phyloP scores from a whole-genome alignment of 1,284 basidiomycete species.

The Boletus hoseneyae region DNA sequence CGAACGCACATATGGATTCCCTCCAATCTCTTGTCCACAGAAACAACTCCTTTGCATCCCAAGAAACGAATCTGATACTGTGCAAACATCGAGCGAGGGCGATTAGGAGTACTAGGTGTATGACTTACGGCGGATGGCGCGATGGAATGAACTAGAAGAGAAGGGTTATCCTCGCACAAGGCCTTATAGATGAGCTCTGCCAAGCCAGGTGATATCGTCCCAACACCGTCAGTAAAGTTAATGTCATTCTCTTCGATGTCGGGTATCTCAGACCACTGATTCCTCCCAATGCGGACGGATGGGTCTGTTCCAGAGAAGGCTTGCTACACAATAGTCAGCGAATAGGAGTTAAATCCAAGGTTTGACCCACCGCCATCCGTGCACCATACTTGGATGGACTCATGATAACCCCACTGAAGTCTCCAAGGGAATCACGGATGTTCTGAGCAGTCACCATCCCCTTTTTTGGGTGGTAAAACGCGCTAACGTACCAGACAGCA shows the following conservation, averaged over 20 bases:
- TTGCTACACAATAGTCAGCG: conserved; percentile 39
- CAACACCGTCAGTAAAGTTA: conserved; percentile 72
- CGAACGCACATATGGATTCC: conserved; percentile 59
- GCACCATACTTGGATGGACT: conserved; percentile 78
- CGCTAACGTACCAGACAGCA: conserved; percentile 72
- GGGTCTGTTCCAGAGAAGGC: conserved; percentile 80
- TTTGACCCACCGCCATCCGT: conserved; percentile 51
- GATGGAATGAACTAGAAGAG: conserved; percentile 33
- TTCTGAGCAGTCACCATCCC: conserved; percentile 46
- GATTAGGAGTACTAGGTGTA: background rate
- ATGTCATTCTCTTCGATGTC: conserved; percentile 49
- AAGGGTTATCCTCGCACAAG: conserved; percentile 44
- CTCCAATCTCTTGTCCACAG: conserved; percentile 52
- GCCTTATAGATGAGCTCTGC: conserved; percentile 55
- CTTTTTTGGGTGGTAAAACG: conserved; percentile 48
- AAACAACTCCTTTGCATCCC: conserved; percentile 75
- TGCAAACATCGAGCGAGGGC: background rate
- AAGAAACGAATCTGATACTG: conserved; percentile 76
- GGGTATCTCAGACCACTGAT: conserved; percentile 57
- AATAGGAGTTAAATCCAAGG: background rate
- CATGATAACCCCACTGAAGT: conserved; percentile 55
- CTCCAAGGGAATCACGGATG: conserved; percentile 61
- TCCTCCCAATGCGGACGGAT: conserved; percentile 52
- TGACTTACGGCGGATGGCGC: conserved; percentile 58
- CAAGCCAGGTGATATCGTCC: conserved; percentile 64